Evolutionary conservation across 257 asterid genomes (phyloP), one percentile per base, ranked within the genome.

Genomic region (Datura wrightii): DNA sequence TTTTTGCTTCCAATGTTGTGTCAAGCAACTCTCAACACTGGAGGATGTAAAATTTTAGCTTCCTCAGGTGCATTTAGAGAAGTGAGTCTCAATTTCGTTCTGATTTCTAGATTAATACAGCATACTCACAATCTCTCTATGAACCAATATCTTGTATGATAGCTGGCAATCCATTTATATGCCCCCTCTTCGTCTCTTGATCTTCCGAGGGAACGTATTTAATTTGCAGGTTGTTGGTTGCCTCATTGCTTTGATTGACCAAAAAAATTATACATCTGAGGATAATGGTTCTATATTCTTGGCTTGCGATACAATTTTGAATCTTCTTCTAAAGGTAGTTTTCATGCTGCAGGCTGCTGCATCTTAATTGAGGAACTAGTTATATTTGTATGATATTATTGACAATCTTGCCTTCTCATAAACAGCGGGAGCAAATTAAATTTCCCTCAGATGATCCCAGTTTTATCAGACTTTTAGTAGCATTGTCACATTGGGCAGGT

Each of bases 1-100:
- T 96, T 96, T 88, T 90, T 94, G 93, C 97, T 94, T 85, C 99
- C 99, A 9, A 86, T 94, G 92, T 89, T 96, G 89, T 94, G 98
- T 86, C 99, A 96, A 91, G 87, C 93, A 79, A 96, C 99, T 62
- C 91, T 93, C 94, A 37, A 66, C 79, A 69, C 86, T 79, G 94
- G 91, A 55, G 98, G 94, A 79, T 94, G 98, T 87, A 81, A 87
- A 87, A 80, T 86, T 62, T 88, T 94, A 55, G 92, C 92, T 79
- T 91, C 96, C 56, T 48, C 96, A 66, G 96, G 93, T 69, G 96
- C 93, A 72, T 89, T 88, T 62, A 88, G 80, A 87, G 91, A 90
- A 79, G 98, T 94, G 88, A 89, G 95, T 84, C 34, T 16, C 62
- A 50, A 62, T 7, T 76, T 14, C 19, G 2, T 76, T 31, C 60